Evolutionary conservation across 495 filamentous ascomycete genomes (phyloP).

Genomic region (Aspergillus steynii): DNA sequence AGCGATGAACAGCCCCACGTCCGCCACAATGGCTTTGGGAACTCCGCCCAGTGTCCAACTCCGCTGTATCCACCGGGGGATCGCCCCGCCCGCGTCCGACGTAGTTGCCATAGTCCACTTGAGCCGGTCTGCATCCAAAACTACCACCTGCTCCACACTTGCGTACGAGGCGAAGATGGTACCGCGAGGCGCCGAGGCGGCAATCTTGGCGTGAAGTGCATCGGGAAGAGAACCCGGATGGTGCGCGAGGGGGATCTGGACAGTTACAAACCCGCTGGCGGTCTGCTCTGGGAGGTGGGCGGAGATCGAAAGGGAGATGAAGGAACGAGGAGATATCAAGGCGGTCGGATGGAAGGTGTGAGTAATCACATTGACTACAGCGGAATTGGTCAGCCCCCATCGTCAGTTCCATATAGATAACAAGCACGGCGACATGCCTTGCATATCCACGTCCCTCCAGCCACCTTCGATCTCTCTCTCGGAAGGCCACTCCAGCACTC

Average conservation of each 20-base stretch:
- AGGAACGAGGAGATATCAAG: conserved; percentile 39
- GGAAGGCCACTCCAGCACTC: conserved; percentile 53
- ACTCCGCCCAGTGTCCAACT: conserved; percentile 57
- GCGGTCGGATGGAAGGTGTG: conserved; percentile 38
- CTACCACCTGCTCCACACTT: conserved; percentile 59
- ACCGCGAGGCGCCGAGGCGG: conserved; percentile 32
- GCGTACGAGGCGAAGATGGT: conserved; percentile 57
- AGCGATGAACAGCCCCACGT: conserved; percentile 66
- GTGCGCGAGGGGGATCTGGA: conserved; percentile 54
- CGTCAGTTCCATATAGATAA: not conserved
- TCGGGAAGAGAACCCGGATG: conserved; percentile 32
- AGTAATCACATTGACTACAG: conserved; percentile 44
- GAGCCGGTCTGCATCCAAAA: conserved; percentile 34
- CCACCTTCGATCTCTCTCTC: conserved; percentile 36
- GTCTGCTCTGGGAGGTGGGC: conserved; percentile 20
- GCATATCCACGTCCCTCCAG: conserved; percentile 54
- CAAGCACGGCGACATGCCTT: conserved; percentile 32
- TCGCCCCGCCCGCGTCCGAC: conserved; percentile 64
- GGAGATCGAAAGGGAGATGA: conserved; percentile 39
- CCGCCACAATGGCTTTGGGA: conserved; percentile 65
- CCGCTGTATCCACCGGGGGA: conserved; percentile 67
- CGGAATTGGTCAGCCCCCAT: not conserved
- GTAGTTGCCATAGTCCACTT: conserved; percentile 72
- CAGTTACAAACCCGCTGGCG: conserved; percentile 49
- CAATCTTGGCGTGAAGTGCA: conserved; percentile 32